phyloP scores from a whole-genome alignment of 108 stramenopile genomes.

The Cyclotella baltica region DNA sequence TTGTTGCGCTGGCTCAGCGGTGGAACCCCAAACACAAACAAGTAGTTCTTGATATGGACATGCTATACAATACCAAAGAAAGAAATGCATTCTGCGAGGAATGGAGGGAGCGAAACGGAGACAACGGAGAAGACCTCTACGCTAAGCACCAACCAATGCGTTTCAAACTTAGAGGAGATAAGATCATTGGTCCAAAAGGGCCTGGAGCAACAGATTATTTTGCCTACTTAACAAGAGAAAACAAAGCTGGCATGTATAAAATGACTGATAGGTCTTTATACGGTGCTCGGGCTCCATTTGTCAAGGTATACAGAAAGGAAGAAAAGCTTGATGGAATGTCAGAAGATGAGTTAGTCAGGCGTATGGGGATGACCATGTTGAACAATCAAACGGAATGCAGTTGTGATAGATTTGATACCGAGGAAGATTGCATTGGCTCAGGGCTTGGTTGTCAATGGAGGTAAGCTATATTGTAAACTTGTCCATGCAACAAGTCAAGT shows the following conservation, averaged over 20 bases:
- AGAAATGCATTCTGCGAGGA: slow-evolving; percentile 37
- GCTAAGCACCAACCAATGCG: slow-evolving; percentile 35
- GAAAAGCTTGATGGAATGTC: slow-evolving; percentile 58
- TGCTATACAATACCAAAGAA: slow-evolving; percentile 47
- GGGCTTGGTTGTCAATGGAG: slow-evolving; percentile 53
- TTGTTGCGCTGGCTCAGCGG: slow-evolving; percentile 28
- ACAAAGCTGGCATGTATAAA: slow-evolving; percentile 40
- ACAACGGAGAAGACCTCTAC: slow-evolving; percentile 46
- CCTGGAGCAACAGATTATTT: slow-evolving; percentile 45
- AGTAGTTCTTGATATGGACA: slow-evolving; percentile 46
- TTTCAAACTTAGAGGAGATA: slow-evolving; percentile 33
- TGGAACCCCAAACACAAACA: slow-evolving; percentile 43
- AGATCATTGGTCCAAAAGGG: slow-evolving; percentile 42
- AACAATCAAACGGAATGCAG: slow-evolving; percentile 45
- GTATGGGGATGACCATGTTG: slow-evolving; percentile 36
- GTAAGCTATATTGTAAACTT: slow-evolving; percentile 1
- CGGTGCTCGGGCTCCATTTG: slow-evolving; percentile 32
- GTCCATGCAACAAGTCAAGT: too few species aligned
- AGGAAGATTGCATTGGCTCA: slow-evolving; percentile 38
- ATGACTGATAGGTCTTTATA: slow-evolving; percentile 41
- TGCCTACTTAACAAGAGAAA: slow-evolving; percentile 33
- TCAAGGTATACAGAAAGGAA: slow-evolving; percentile 55
- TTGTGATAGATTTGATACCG: slow-evolving; percentile 44
- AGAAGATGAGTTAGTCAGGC: slow-evolving; percentile 43
- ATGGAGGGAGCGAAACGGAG: slow-evolving; percentile 40